Base-by-base conservation (phyloP, 805 yeast genomes). In the Zygoascus biomembranicola region DNA sequence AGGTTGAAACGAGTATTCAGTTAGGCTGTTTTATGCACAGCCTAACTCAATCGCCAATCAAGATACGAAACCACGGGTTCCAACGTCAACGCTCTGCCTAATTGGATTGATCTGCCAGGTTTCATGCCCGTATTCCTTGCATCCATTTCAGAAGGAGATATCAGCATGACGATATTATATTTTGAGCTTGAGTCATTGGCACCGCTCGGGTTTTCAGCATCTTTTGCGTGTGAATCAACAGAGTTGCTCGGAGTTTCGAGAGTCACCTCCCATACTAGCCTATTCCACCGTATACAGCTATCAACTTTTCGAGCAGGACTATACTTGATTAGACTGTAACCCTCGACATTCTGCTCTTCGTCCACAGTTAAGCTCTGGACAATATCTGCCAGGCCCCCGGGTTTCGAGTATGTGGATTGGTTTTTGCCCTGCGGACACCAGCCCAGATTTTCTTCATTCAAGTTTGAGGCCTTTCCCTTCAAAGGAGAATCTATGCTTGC, bases 391-490 rank as follows among this genome's bases (percentile, higher is more conserved):
- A 55, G 11, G 6, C 59, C 58, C 11, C 50, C 52, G 3, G 35
- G 13, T 14, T 39, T 41, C 28, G 41, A 35, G 41, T 41, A 52
- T 2, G 52, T 23, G n/a, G 35, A 37, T 4, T 23, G 32, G 42
- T 58, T 56, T 44, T 52, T 56, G 2, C 59, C 59, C 10, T 59
- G 52, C 13, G 61, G 61, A 1, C 59, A 58, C 55, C 57, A 26
- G 23, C 9, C 32, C 19, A 45, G 23, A 35, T 3, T n/a, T n/a
- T 35, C 39, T 35, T 35, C 39, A 35, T 8, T 35, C 4, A 13
- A 11, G 3, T 23, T 6, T 6, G 28, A 23, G 13, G 16, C 16
- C 8, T 35, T 35, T 5, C 39, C 39, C 8, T 35, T 35, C 39
- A 35, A 35, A 13, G 39, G 39, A 11, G 39, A 35, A 5, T 35